phyloP scores from a whole-genome alignment of 768 basidiomycete genomes.

The Suillus clintonianus region DNA sequence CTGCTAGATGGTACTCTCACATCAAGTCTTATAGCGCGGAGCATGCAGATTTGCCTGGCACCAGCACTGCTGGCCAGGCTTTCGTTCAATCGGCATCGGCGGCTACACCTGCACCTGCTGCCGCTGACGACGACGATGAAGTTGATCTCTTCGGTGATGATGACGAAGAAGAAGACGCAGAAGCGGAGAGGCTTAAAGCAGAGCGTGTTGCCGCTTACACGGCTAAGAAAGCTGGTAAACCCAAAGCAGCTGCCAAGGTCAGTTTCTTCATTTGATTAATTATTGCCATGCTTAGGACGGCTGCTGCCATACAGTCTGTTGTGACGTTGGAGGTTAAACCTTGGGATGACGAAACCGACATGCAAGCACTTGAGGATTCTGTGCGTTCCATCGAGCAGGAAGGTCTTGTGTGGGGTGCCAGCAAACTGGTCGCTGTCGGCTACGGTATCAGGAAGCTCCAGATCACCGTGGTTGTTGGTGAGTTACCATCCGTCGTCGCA shows the following conservation, averaged over 20 bases:
- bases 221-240: slow-evolving; percentile 89
- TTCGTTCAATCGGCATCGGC: slow-evolving; percentile 58
- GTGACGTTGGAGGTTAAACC: slow-evolving; percentile 99
- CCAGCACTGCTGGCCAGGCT: slow-evolving; percentile 77
- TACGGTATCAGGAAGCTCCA: slow-evolving; percentile 95
- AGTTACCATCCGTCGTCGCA: slow-evolving; percentile 18
- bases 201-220: slow-evolving; percentile 94
- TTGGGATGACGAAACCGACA: slow-evolving; percentile 99
- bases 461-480: slow-evolving; percentile 60
- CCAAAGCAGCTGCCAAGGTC: slow-evolving; percentile 87
- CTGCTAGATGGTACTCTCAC: slow-evolving; percentile 92
- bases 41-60: slow-evolving; percentile 77
- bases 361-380: slow-evolving; percentile 78
- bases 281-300: slow-evolving; percentile 6
- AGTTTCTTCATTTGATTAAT: slow-evolving; percentile 13
- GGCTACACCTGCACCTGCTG: slow-evolving; percentile 47
- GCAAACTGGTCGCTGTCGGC: slow-evolving; percentile 90
- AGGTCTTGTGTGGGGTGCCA: slow-evolving; percentile 95
- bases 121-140: slow-evolving; percentile 50
- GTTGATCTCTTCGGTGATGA: slow-evolving; percentile 85
- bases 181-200: slow-evolving; percentile 85
- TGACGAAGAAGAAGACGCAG: slow-evolving; percentile 80
- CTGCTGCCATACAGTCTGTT: slow-evolving; percentile 68
- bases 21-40: slow-evolving; percentile 85
- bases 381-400: slow-evolving; percentile 87